A percentile compares a stretch with the other conserved stretches of the same genome.
Conservation (phyloP, 148 eudicot genomes). For the Rheum nobile region DNA sequence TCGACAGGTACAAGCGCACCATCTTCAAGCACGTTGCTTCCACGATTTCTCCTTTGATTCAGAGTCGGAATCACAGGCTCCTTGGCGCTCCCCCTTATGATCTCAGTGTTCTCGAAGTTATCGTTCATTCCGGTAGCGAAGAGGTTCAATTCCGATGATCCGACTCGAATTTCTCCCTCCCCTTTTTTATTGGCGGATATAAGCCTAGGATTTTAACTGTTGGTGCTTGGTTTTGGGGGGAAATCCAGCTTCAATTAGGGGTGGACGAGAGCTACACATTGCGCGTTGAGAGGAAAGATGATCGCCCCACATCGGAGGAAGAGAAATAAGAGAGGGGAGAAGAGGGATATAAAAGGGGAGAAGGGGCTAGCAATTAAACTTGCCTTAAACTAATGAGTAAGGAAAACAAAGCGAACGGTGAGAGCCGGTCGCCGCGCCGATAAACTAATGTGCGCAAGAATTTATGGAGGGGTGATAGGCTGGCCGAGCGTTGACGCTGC, state of each 20-base stretch:
- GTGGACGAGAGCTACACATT: slow-evolving; percentile 83
- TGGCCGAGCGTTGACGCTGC: slow-evolving; percentile 93
- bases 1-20: slow-evolving; percentile 41
- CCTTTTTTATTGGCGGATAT: neutral
- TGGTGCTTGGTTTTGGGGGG: neutral
- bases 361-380: neutral
- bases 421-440: slow-evolving; percentile 73
- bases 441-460: slow-evolving; percentile 36
- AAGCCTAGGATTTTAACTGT: neutral
- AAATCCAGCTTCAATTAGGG: slow-evolving; percentile 63
- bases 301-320: slow-evolving; percentile 20
- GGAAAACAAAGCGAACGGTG: slow-evolving; percentile 99
- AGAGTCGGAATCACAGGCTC: slow-evolving; percentile 10
- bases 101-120: slow-evolving; percentile 31
- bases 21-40: slow-evolving; percentile 45
- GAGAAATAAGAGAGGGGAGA: neutral
- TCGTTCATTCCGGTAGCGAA: slow-evolving; percentile 37
- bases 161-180: neutral
- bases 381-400: slow-evolving; percentile 99
- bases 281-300: slow-evolving; percentile 33
- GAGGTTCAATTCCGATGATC: slow-evolving; percentile 33
- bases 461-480: slow-evolving; percentile 98
- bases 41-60: neutral
- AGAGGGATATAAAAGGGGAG: neutral
- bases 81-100: slow-evolving; percentile 24